Evolutionary conservation across 441 rosid species (phyloP).

Genomic region (Mallotus repandus): DNA sequence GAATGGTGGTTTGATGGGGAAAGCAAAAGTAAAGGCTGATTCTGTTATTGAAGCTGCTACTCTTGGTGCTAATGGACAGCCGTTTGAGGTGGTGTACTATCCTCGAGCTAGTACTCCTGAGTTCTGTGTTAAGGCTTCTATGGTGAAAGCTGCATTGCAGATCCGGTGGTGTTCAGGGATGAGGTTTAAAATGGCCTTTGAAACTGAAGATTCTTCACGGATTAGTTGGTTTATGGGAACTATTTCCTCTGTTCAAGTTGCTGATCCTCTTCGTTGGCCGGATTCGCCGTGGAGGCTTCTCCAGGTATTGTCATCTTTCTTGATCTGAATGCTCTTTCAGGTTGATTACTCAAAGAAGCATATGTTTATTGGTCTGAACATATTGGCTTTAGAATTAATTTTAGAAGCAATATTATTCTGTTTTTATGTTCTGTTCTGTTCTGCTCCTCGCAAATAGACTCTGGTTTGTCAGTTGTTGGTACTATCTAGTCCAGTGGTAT

Average conservation of each 20-base stretch:
- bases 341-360: neutral
- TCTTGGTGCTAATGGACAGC: conserved; percentile 61
- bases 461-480: neutral
- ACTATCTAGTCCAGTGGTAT: neutral
- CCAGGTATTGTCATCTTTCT: conserved; percentile 48
- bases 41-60: conserved; percentile 68
- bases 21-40: conserved; percentile 60
- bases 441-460: neutral
- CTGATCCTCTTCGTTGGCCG: conserved; percentile 84
- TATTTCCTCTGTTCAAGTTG: conserved; percentile 71
- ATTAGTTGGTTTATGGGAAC: conserved; percentile 99
- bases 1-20: conserved; percentile 30
- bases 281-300: conserved; percentile 94
- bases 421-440: neutral
- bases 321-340: neutral
- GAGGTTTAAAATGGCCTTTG: conserved; percentile 98
- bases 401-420: neutral
- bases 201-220: conserved; percentile 90
- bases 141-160: conserved; percentile 66
- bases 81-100: conserved; percentile 83
- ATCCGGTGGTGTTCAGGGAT: conserved; percentile 88
- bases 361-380: no score
- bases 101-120: conserved; percentile 90
- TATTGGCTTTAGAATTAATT: neutral
- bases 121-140: conserved; percentile 76